These are phyloP conservation scores for Verruconis gallopava DNA, from an alignment of 2,329 filamentous ascomycete genomes.

Conservation along the genomic window DNA sequence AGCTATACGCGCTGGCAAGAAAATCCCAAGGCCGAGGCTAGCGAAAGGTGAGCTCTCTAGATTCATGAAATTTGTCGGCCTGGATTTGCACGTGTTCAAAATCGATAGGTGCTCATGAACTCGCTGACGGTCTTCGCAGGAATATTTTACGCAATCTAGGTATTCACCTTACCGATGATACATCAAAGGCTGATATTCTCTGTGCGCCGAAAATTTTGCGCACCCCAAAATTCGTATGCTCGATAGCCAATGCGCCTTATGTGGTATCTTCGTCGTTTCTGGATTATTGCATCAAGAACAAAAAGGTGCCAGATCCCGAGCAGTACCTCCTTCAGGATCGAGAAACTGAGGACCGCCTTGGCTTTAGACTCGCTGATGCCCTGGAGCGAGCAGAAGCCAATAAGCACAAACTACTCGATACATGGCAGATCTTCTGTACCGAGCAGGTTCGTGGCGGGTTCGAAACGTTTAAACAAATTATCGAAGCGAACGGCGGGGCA, in stretches of 20 bases:
- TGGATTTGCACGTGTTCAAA: not conserved
- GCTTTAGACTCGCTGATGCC: constrained; percentile 55
- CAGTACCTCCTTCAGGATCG: constrained; percentile 59
- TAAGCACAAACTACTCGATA: constrained; percentile 59
- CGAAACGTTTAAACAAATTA: constrained; percentile 75
- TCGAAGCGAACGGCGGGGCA: constrained; percentile 75
- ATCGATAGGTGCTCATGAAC: too few species aligned
- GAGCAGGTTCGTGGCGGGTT: constrained; percentile 66
- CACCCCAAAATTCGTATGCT: constrained; percentile 86
- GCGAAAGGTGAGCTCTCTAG: too few species aligned
- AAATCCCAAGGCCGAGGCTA: constrained; percentile 59
- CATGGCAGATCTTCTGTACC: constrained; percentile 74
- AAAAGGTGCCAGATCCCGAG: constrained; percentile 49
- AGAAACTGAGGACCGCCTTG: constrained; percentile 58
- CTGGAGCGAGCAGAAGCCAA: constrained; percentile 62
- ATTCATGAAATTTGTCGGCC: too few species aligned
- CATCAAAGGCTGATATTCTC: constrained; percentile 66
- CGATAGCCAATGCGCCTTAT: constrained; percentile 65
- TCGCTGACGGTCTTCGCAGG: too few species aligned
- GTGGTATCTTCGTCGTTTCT: constrained; percentile 71
- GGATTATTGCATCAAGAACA: constrained; percentile 58
- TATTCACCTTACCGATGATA: constrained; percentile 66
- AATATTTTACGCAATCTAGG: constrained; percentile 71
- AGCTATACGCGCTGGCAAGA: constrained; percentile 73
- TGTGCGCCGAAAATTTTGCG: constrained; percentile 78